Evolutionary conservation across 345 rosid species (phyloP), one percentile per base, ranked within the genome.

Genomic region (Dovyalis caffra): DNA sequence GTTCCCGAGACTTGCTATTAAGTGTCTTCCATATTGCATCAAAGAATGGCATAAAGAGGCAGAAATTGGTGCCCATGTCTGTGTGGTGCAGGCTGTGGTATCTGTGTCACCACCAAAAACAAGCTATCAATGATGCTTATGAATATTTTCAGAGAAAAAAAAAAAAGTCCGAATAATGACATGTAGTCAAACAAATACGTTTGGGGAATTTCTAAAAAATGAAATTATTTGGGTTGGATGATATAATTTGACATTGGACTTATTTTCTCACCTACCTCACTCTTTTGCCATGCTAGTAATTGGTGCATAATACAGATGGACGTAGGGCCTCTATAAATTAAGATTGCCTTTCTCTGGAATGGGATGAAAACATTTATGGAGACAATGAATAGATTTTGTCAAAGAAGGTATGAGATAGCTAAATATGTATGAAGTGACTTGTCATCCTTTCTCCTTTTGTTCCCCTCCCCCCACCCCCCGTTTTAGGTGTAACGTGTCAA

Each of bases 11-110:
- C 53, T 87, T 78, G 73, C 66, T 38, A 83, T 92, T 90, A 10
- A 88, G 84, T 16, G 99, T 96, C 23, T 89, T 84, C 71, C 98
- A 88, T 64, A 90, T 70, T 69, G 85, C 88, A 75, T 96, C 99
- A 80, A 88, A 96, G 60, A 93, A 65, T 21, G 99, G 99, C 98
- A 96, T 93, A 77, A 93, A 92, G 45, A 96, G 91, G 87, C 99
- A 96, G 82, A 90, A 96, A 63, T 96, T 96, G 76, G 95, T 86
- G 76, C 78, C 86, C 90, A 74, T 87, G 12, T 92, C 93, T 23
- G 81, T 75, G 81, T 93, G 99, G 78, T 96, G 99, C 73, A 93
- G 81, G 80, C 82, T 89, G 76, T 96, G 97, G 78, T 96, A 96
- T 66, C 98, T 96, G 88, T 74, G 64, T 23, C 29, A 4, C 65